Evolutionary conservation across 495 filamentous ascomycete species (phyloP).

Genomic region (Tuber indicum): DNA sequence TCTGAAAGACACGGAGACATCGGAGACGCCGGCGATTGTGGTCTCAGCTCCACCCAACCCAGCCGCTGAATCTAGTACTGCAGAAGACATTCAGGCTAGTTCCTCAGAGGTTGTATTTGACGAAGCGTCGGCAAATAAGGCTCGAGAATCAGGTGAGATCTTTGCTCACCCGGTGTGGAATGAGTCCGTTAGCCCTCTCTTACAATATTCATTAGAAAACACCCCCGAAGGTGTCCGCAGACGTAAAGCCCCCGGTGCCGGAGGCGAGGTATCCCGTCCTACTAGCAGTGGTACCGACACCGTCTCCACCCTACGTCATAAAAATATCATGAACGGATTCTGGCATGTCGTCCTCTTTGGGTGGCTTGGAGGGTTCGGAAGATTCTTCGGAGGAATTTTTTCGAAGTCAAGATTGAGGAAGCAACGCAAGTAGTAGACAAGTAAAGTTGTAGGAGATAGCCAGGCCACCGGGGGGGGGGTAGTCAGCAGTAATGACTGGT

Average conservation of each 20-base stretch:
- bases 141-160: constrained; percentile 41
- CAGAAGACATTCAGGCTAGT: constrained; percentile 34
- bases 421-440: constrained; percentile 4
- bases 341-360: constrained; percentile 40
- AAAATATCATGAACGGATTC: constrained; percentile 39
- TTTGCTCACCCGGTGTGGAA: constrained; percentile 42
- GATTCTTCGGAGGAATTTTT: constrained; percentile 37
- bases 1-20: constrained; percentile 21
- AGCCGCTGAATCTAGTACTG: constrained; percentile 23
- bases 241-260: constrained; percentile 19
- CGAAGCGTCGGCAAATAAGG: constrained; percentile 13
- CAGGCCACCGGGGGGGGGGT: constrained; percentile 3
- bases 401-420: constrained; percentile 25
- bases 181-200: constrained; percentile 41
- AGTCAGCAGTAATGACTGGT: not conserved
- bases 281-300: constrained; percentile 39
- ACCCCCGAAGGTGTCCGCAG: constrained; percentile 36
- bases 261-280: constrained; percentile 21
- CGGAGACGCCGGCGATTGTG: constrained; percentile 33
- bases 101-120: constrained; percentile 16
- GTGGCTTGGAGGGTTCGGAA: constrained; percentile 39
- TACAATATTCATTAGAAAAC: constrained; percentile 43
- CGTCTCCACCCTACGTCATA: constrained; percentile 32
- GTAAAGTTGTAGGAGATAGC: not conserved
- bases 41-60: constrained; percentile 29